Conservation (phyloP, 768 basidiomycete genomes). For the Lentinus tigrinus region DNA sequence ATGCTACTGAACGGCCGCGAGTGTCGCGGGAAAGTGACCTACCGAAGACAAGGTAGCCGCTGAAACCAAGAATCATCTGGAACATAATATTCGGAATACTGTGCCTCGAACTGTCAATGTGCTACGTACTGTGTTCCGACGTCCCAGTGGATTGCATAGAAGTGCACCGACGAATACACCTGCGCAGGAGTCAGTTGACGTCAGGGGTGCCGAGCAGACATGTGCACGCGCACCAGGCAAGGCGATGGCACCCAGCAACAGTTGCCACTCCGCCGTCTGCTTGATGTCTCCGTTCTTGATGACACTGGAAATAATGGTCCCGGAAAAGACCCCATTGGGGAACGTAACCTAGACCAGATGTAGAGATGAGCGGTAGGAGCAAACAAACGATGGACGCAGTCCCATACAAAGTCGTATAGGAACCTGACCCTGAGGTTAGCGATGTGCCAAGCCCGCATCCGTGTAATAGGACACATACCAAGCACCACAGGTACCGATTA, state of each 20-base stretch:
- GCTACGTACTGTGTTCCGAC: slow-evolving; percentile 52
- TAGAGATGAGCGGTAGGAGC: neutral
- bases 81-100: neutral
- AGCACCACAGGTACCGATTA: slow-evolving; percentile 73
- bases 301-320: slow-evolving; percentile 65
- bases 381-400: neutral
- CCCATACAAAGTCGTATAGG: slow-evolving; percentile 62
- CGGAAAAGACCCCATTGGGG: slow-evolving; percentile 70
- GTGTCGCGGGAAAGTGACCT: slow-evolving; percentile 10
- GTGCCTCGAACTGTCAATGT: neutral
- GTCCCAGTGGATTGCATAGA: slow-evolving; percentile 53
- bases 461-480: slow-evolving; percentile 42
- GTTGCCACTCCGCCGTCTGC: slow-evolving; percentile 65
- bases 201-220: slow-evolving; percentile 25
- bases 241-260: slow-evolving; percentile 60
- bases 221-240: slow-evolving; percentile 55
- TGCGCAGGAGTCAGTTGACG: slow-evolving; percentile 7
- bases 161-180: slow-evolving; percentile 34
- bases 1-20: neutral
- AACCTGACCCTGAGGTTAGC: slow-evolving; percentile 41
- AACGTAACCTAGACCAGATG: slow-evolving; percentile 54
- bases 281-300: slow-evolving; percentile 56
- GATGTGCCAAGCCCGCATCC: neutral
- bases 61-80: slow-evolving; percentile 68
- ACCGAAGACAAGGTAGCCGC: slow-evolving; percentile 67